Base-by-base conservation (phyloP, 257 asterid species). In the Leonotis leonurus region DNA sequence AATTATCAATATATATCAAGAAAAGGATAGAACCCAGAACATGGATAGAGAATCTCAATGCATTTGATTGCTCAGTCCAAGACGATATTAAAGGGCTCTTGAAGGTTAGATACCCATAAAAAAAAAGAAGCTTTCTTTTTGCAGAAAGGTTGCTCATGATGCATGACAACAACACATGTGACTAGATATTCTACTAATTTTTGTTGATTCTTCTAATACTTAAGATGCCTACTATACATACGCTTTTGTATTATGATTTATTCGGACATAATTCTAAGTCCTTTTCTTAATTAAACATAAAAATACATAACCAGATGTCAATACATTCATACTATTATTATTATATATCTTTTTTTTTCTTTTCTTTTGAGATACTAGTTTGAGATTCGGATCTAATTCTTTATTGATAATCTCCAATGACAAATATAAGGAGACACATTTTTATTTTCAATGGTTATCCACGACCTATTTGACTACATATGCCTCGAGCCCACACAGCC, bases 111-210 rank as follows among this genome's bases (percentile, higher is more conserved):
- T 57, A 24, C 55, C 21, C 40, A 27, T 46, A 35, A 13, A 11
- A 17, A 55, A 55, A 45, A 45, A 22, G 13, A 43, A 36, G 17
- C 39, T 39, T 63, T 64, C 29, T 39, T 63, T 39, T 60, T 33
- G 56, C 16, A 6, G 14, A 54, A 50, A 59, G 70, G 30, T 40
- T 36, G 40, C 40, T 50, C n/a, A n/a, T n/a, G 59, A 58, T 65
- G 39, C 71, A 65, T 50, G 64, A 71, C 56, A 67, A 30, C 36
- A 57, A 41, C 46, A 65, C 44, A 21, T 36, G 51, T 72, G 69
- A 72, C 64, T 72, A 72, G 68, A 72, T 65, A 72, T 65, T 72
- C 68, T 58, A 16, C 66, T 20, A 44, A 12, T 13, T 2, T 22
- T 70, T 55, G 22, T n/a, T n/a, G n/a, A n/a, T n/a, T n/a, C n/a